These are phyloP conservation scores for Beta corolliflora DNA, from an alignment of 179 eudicot species.

Conservation along the genomic window DNA sequence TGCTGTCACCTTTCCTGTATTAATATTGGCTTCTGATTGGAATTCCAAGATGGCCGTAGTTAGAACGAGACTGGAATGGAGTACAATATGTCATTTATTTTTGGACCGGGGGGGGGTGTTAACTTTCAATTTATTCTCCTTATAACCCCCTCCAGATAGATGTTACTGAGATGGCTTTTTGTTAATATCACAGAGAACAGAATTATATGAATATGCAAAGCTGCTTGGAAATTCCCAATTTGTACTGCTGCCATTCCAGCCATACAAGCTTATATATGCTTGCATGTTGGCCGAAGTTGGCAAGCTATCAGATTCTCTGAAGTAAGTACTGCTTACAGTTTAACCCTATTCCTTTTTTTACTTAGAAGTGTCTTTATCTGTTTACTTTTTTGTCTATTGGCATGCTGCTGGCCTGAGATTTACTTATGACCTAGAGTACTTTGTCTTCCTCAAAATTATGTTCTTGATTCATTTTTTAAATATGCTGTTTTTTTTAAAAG, in stretches of 20 bases:
- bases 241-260: constrained; percentile 72
- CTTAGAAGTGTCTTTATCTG: neutral
- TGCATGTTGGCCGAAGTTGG: constrained; percentile 94
- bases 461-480: too few relatives aligned
- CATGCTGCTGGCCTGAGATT: too few relatives aligned
- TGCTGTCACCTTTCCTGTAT: neutral
- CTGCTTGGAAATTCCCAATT: constrained; percentile 86
- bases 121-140: too few relatives aligned
- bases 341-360: neutral
- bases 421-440: too few relatives aligned
- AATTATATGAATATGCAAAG: constrained; percentile 82
- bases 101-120: neutral
- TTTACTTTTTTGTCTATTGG: neutral
- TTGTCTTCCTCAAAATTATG: too few relatives aligned
- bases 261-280: constrained; percentile 82
- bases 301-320: constrained; percentile 71
- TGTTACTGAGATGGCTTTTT: constrained; percentile 25
- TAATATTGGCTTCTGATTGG: neutral
- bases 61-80: neutral
- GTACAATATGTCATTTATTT: neutral
- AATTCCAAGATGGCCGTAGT: neutral
- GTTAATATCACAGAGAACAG: constrained; percentile 64
- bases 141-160: neutral
- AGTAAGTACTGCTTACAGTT: constrained; percentile 45
- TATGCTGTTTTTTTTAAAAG: too few relatives aligned